These are phyloP conservation scores for Nymphaea colorata DNA, from an alignment of 164 flowering plant species.

Conservation along the genomic window DNA sequence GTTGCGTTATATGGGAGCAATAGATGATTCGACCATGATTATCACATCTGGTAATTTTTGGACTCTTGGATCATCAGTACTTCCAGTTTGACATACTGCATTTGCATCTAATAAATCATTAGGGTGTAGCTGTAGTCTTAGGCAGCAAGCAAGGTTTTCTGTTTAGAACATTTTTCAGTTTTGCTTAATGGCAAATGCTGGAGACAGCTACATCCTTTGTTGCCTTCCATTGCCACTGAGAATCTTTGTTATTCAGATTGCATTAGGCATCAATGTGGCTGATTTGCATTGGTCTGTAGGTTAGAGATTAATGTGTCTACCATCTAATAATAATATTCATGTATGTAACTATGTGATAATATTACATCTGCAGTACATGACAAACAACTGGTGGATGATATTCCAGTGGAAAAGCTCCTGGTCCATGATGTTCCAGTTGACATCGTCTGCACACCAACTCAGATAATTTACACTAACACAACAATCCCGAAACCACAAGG, in stretches of 20 bases:
- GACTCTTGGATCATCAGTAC: background rate
- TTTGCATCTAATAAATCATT: background rate
- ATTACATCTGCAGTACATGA: slow-evolving; percentile 49
- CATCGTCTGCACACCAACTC: slow-evolving; percentile 79
- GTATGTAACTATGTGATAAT: too few species aligned
- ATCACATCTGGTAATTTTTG: slow-evolving; percentile 54
- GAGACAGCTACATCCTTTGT: too few species aligned
- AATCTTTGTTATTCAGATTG: too few species aligned
- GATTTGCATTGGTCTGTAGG: too few species aligned
- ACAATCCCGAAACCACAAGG: slow-evolving; percentile 87
- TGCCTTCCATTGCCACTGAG: too few species aligned
- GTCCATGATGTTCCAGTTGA: slow-evolving; percentile 91
- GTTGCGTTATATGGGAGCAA: slow-evolving; percentile 84
- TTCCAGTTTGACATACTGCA: background rate
- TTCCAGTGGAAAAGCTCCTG: slow-evolving; percentile 65
- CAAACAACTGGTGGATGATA: slow-evolving; percentile 73
- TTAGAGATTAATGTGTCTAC: too few species aligned
- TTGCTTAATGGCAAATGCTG: too few species aligned
- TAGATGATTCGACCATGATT: slow-evolving; percentile 67
- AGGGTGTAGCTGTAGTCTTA: background rate
- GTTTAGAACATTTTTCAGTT: too few species aligned
- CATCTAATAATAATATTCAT: too few species aligned
- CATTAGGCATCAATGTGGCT: too few species aligned
- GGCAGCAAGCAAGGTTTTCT: too few species aligned
- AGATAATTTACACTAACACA: slow-evolving; percentile 61